Evolutionary conservation across 2,329 filamentous ascomycete genomes (phyloP), one percentile per base, ranked within the genome.

Genomic region (Chrysoporthe austroafricana): DNA sequence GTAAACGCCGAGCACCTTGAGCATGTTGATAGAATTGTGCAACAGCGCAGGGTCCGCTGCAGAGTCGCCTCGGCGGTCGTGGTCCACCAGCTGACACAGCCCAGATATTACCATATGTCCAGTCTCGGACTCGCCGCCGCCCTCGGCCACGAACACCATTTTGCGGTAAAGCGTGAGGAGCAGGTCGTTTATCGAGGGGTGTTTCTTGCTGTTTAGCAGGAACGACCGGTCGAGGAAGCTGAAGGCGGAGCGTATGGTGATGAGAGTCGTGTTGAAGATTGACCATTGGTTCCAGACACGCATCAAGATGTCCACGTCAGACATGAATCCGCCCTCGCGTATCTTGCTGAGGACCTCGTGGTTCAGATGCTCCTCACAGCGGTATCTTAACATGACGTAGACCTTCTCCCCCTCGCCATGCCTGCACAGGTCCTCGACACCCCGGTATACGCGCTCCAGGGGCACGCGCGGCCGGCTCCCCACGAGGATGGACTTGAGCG

Each of bases 151-250:
- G 72, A 85, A 90, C 3, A 84, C 77, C 72, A 84, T 84, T 69
- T 80, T 85, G 64, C 92, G 87, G 76, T 98, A 99, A 69, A 93
- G 85, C 16, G 84, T 80, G 66, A 96, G 88, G 5, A 90, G 88
- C 82, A 97, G 89, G 74, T 97, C 93, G 74, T 94, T 91, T 66
- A 99, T 88, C 44, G 91, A 91, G 11, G 85, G 84, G 46, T 86
- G 80, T 32, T 90, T 88, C 72, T 90, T 89, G 58, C 90, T 89
- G 67, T 91, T 90, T 2, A 97, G 83, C 8, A 99, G 84, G 75
- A 94, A 97, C 2, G 94, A 92, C 70, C 96, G 90, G 77, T 99
- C 95, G 71, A 99, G 86, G 75, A 94, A 99, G 80, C 94, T 97
- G 79, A 97, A 98, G 50, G 96, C 91, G 71, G 92, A 95, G 61